Percentiles rank a stretch among this genome's conserved stretches.
Evolutionary conservation across 225 moss, liverwort and hornwort genomes (phyloP).

Genomic region (Bryoerythrophyllum caledonicum): DNA sequence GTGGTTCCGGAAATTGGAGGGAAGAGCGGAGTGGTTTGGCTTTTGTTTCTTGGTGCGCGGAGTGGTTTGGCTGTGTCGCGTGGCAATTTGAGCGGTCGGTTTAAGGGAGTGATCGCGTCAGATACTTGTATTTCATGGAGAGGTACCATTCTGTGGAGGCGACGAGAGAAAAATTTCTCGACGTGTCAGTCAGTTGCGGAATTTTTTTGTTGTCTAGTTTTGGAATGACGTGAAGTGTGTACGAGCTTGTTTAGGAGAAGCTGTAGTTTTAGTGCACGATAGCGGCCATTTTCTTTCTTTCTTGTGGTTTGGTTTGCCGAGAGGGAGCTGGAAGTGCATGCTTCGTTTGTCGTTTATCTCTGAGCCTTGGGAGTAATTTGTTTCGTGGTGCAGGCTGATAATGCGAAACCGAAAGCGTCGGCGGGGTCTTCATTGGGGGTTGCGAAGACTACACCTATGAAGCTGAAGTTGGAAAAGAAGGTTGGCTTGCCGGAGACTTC

Average conservation of each 20-base stretch:
- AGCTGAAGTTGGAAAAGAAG: conserved; percentile 48
- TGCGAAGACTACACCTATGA: conserved; percentile 44
- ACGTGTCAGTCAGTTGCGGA: not conserved
- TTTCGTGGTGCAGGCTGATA: conserved; percentile 27
- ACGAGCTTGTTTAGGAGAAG: not conserved
- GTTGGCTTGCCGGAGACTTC: conserved; percentile 46
- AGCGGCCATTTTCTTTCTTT: not conserved
- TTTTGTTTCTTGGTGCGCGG: not conserved
- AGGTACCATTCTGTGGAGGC: not conserved
- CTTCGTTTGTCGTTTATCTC: not conserved
- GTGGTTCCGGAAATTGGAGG: not conserved
- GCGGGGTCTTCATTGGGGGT: conserved; percentile 28
- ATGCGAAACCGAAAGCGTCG: conserved; percentile 26
- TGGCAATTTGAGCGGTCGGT: not conserved
- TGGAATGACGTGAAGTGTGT: not conserved
- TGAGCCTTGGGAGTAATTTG: not conserved
- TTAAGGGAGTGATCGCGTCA: not conserved
- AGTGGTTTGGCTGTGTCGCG: not conserved
- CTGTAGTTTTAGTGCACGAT: not conserved
- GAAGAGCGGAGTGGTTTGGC: too few species aligned
- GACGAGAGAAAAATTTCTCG: not conserved
- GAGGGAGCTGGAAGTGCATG: not conserved
- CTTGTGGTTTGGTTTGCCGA: not conserved
- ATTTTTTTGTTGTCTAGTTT: not conserved
- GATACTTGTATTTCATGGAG: not conserved